A percentile compares a stretch with the other conserved stretches of the same genome.
phyloP scores from a whole-genome alignment of 257 asterid genomes.

The Ophiorrhiza pumila region DNA sequence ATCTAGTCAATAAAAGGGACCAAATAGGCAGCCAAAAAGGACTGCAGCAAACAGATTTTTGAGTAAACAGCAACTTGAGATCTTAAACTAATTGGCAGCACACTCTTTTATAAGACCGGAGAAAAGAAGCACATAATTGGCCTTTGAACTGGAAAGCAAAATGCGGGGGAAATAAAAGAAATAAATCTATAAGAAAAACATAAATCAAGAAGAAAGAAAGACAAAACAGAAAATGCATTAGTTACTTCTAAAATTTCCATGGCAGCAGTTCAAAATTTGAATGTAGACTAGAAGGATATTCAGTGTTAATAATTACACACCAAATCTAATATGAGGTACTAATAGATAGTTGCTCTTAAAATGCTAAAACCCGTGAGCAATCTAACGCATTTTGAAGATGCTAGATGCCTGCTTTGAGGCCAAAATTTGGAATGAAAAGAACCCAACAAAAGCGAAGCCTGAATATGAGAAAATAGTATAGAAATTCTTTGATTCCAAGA shows the following conservation, averaged over 20 bases:
- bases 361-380: neutral
- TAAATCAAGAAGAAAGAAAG: neutral
- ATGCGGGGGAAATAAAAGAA: neutral
- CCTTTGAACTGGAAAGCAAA: neutral
- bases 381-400: slow-evolving; percentile 4
- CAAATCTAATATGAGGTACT: neutral
- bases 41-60: neutral
- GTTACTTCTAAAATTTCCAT: neutral
- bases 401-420: neutral
- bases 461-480: neutral
- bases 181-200: neutral
- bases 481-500: slow-evolving; percentile 2
- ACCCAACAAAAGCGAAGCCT: neutral
- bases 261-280: neutral
- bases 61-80: neutral
- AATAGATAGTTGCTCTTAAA: no score
- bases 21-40: neutral
- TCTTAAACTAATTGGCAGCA: neutral
- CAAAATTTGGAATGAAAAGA: neutral
- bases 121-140: neutral
- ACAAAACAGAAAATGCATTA: neutral
- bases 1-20: neutral
- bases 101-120: neutral
- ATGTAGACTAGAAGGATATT: neutral
- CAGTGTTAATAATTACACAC: neutral